A percentile compares a stretch with the other conserved stretches of the same genome.
Evolutionary conservation across 768 basidiomycete species (phyloP).

Genomic region (Tricholoma furcatifolium): DNA sequence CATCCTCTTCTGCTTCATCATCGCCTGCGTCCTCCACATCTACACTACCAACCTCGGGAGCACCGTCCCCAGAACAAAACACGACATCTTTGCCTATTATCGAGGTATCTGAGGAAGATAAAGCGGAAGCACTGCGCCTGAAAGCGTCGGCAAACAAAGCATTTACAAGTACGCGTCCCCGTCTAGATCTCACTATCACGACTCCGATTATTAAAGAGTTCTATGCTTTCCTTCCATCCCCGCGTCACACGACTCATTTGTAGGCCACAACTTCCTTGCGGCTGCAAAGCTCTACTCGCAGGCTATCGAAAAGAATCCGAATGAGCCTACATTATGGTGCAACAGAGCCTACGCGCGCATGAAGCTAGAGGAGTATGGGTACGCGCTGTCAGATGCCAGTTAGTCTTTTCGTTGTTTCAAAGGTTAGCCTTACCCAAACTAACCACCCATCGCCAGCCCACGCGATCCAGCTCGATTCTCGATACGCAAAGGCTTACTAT

Average conservation of each 20-base stretch:
- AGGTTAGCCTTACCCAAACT: conserved; percentile 4
- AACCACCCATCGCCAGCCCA: conserved; percentile 55
- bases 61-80: conserved; percentile 57
- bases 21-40: conserved; percentile 43
- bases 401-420: conserved; percentile 29
- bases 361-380: conserved; percentile 91
- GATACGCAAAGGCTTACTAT: conserved; percentile 89
- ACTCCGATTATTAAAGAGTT: neutral
- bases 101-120: conserved; percentile 67
- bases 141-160: conserved; percentile 90
- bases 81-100: conserved; percentile 45
- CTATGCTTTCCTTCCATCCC: neutral
- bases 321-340: conserved; percentile 88
- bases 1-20: conserved; percentile 29
- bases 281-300: conserved; percentile 80
- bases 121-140: conserved; percentile 61
- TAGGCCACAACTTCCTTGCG: conserved; percentile 70
- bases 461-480: conserved; percentile 85
- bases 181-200: neutral
- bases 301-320: conserved; percentile 86
- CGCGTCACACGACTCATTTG: conserved; percentile 4
- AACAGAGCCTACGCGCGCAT: conserved; percentile 92
- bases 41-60: conserved; percentile 50
- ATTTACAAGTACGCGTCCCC: conserved; percentile 57
- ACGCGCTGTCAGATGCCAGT: conserved; percentile 88